These are phyloP conservation scores for Pseudogymnoascus sp. DNA, from an alignment of 2,329 filamentous ascomycete species.

Conservation along the genomic window DNA sequence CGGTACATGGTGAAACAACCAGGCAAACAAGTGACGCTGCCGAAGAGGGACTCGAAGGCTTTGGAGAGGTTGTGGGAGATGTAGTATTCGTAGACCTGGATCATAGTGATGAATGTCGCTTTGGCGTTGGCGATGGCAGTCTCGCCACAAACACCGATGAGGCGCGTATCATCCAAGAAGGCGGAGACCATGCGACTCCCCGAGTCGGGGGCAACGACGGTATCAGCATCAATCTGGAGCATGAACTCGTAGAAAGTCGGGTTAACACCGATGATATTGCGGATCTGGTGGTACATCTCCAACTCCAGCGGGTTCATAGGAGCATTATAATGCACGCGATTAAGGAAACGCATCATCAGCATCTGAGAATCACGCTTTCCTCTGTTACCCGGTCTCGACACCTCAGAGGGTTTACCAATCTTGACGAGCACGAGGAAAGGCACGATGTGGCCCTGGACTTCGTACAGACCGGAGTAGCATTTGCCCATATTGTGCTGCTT, in stretches of 20 bases:
- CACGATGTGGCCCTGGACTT: conserved; percentile 96
- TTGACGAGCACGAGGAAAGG: conserved; percentile 97
- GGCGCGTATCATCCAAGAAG: conserved; percentile 83
- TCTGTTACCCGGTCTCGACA: conserved; percentile 78
- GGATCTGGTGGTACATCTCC: conserved; percentile 97
- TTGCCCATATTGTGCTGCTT: conserved; percentile 99
- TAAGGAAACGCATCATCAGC: conserved; percentile 97
- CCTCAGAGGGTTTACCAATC: conserved; percentile 78
- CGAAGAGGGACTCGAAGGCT: conserved; percentile 95
- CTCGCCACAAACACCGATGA: conserved; percentile 94
- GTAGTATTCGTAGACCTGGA: conserved; percentile 99
- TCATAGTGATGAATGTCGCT: conserved; percentile 93
- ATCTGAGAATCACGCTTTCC: conserved; percentile 99
- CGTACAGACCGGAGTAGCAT: conserved; percentile 94
- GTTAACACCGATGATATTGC: conserved; percentile 98
- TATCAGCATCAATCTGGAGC: conserved; percentile 95
- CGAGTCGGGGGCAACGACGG: conserved; percentile 82
- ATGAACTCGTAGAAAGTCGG: conserved; percentile 97
- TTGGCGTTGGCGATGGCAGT: conserved; percentile 91
- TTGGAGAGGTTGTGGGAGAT: conserved; percentile 97
- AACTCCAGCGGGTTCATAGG: conserved; percentile 94
- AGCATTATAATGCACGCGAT: conserved; percentile 95
- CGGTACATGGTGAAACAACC: conserved; percentile 99
- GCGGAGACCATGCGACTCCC: conserved; percentile 86
- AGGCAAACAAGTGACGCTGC: conserved; percentile 92